Base-by-base conservation (phyloP, 1,284 basidiomycete genomes). In the Sanghuangporus weigelae region DNA sequence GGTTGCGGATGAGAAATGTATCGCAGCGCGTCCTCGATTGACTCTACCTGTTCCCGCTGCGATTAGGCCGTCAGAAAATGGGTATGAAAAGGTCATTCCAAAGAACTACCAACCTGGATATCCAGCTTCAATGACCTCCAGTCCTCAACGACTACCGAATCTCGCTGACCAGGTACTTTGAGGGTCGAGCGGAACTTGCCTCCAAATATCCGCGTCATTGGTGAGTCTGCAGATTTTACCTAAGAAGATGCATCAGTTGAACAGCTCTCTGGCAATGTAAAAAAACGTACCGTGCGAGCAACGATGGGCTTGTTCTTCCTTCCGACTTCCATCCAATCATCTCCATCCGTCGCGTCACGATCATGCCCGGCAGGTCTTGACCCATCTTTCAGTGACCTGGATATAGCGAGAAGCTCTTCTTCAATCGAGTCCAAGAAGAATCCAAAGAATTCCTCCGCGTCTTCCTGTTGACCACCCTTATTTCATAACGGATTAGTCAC, bases 381-480 rank as follows among this genome's bases (percentile, higher is more conserved):
- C 57, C 70, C 59, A 1, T 79, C 77, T 55, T 72, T 74, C 8
- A 87, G 68, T 0, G 81, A 77, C 36, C 83, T 75, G 50, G 85
- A 77, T 5, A 96, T 78, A 1, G 81, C 81, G 3, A 94, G 77
- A 14, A 98, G 76, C 76, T 99, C 96, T 72, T 99, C 96, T 74
- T 98, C 95, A 2, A 99, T 79, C 0, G 95, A 94, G 73, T 98
- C 95, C 51, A 98, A 81, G 78, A 95, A 96, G 78, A 98, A 97
- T 8, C 96, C 96, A n/a, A 98, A 81, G 76, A 98, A 99, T 76
- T 99, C 96, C 75, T 99, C 96, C 0, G 96, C 96, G 67, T 99
- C 96, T 76, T 99, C 96, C 78, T 99, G 96, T 67, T 95, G 92
- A 0, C 96, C 96, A 39, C 92, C 86, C 83, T 95, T 59, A 53